These are phyloP conservation scores for Stramenopiles sp. DNA, from an alignment of 352 stramenopile genomes.

Conservation along the genomic window DNA sequence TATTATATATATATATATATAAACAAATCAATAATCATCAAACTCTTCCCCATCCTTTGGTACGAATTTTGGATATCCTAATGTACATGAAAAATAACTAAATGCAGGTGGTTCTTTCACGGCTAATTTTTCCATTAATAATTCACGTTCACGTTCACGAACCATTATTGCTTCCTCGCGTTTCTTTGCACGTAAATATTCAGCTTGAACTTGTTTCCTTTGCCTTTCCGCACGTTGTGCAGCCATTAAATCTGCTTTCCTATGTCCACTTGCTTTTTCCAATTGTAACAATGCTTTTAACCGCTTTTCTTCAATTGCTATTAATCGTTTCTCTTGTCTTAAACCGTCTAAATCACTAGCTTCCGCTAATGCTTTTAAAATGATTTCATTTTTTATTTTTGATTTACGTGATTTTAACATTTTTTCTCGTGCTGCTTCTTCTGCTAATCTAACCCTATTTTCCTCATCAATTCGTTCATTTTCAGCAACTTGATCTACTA, in stretches of 20 bases:
- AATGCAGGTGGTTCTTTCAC: constrained; percentile 24
- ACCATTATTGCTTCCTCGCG: constrained; percentile 38
- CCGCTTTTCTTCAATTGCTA: constrained; percentile 75
- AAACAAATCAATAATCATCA: no score
- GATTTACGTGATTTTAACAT: constrained; percentile 46
- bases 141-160: constrained; percentile 37
- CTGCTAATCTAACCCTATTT: constrained; percentile 46
- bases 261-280: constrained; percentile 71
- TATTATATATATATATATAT: no score
- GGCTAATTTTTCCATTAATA: constrained; percentile 53
- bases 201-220: constrained; percentile 58
- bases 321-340: constrained; percentile 71
- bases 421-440: constrained; percentile 36
- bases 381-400: constrained; percentile 72
- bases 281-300: constrained; percentile 73
- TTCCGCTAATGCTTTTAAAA: constrained; percentile 64
- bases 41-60: not conserved
- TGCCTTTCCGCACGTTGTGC: constrained; percentile 66
- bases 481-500: constrained; percentile 75
- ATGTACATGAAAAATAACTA: not conserved
- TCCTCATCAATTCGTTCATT: constrained; percentile 75
- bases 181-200: constrained; percentile 43
- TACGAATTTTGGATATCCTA: constrained; percentile 1
- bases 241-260: constrained; percentile 65
- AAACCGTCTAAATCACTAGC: constrained; percentile 66